Percentiles rank a stretch among this genome's conserved stretches.
These are phyloP conservation scores for Drosera capensis DNA, from an alignment of 148 eudicot species.

Conservation along the genomic window DNA sequence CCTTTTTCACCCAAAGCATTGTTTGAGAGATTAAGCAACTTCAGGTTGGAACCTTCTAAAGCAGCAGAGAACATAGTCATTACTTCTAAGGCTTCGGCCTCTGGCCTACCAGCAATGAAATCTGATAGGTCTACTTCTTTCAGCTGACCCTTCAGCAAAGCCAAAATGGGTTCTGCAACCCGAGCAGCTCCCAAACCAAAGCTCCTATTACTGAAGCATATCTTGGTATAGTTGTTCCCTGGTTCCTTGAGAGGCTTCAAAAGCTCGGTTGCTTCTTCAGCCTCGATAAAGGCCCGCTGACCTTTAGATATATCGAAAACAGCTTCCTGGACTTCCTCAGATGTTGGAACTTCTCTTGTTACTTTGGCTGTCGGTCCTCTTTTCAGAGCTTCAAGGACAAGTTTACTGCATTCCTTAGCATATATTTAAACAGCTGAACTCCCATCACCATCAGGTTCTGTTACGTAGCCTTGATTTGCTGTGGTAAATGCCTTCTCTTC, in stretches of 20 bases:
- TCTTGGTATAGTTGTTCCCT: conserved; percentile 32
- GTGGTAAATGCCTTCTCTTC: conserved; percentile 43
- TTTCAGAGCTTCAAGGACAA: conserved; percentile 55
- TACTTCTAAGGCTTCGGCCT: conserved; percentile 57
- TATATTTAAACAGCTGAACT: conserved; percentile 66
- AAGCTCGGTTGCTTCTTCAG: conserved; percentile 36
- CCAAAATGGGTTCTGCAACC: conserved; percentile 37
- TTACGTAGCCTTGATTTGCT: conserved; percentile 48
- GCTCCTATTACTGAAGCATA: conserved; percentile 61
- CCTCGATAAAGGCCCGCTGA: conserved; percentile 29
- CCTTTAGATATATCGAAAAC: conserved; percentile 46
- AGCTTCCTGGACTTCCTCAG: conserved; percentile 13
- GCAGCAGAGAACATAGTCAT: conserved; percentile 47
- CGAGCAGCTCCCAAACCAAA: conserved; percentile 52
- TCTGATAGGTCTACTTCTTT: conserved; percentile 53
- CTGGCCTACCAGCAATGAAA: conserved; percentile 54
- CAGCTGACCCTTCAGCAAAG: conserved; percentile 34
- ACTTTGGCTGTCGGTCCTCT: conserved; percentile 35
- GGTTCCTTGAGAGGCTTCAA: conserved; percentile 31
- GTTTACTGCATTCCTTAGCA: conserved; percentile 77
- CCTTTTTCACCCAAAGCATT: conserved; percentile 72
- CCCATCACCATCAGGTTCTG: conserved; percentile 90
- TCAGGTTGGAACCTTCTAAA: conserved; percentile 29
- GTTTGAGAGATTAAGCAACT: conserved; percentile 36
- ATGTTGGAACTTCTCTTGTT: conserved; percentile 11